These are phyloP conservation scores for Pinus taeda DNA, from an alignment of 75 land plant species.

Conservation along the genomic window DNA sequence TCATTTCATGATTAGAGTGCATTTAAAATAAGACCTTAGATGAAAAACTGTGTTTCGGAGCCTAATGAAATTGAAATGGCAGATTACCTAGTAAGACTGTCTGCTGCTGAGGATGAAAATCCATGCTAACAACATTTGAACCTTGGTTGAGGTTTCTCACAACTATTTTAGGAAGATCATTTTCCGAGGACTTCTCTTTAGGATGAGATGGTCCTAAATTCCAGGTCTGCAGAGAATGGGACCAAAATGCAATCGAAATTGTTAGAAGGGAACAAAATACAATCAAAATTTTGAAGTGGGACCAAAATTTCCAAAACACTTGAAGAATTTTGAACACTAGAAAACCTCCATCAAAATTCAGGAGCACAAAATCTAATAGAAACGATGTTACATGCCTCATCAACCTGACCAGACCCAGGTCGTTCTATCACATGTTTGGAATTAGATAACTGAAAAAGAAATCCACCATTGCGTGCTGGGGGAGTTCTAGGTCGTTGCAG, in stretches of 20 bases:
- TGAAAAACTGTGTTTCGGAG: too few relatives aligned
- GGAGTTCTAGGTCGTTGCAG: slow-evolving; percentile 62
- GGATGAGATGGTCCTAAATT: slow-evolving; percentile 36
- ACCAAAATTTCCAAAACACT: too few relatives aligned
- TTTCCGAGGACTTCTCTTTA: slow-evolving; percentile 29
- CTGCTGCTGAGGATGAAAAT: slow-evolving; percentile 87
- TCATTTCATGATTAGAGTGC: too few relatives aligned
- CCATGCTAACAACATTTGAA: slow-evolving; percentile 89
- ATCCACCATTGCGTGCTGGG: slow-evolving; percentile 37
- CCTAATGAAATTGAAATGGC: background rate
- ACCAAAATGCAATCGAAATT: too few relatives aligned
- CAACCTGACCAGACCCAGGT: slow-evolving; percentile 50
- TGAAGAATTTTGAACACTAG: background rate
- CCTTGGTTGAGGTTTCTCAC: slow-evolving; percentile 65
- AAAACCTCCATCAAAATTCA: slow-evolving; percentile 16
- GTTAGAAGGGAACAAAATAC: background rate
- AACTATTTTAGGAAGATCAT: slow-evolving; percentile 72
- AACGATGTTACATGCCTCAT: slow-evolving; percentile 42
- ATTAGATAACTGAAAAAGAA: slow-evolving; percentile 74
- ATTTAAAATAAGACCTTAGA: too few relatives aligned
- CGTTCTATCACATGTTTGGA: slow-evolving; percentile 75
- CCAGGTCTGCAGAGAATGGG: slow-evolving; percentile 22
- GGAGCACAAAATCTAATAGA: too few relatives aligned
- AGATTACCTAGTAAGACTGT: slow-evolving; percentile 68
- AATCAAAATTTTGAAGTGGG: too few relatives aligned